phyloP scores from a whole-genome alignment of 2,329 filamentous ascomycete genomes.

The Pseudopyrenochaeta lycopersici region DNA sequence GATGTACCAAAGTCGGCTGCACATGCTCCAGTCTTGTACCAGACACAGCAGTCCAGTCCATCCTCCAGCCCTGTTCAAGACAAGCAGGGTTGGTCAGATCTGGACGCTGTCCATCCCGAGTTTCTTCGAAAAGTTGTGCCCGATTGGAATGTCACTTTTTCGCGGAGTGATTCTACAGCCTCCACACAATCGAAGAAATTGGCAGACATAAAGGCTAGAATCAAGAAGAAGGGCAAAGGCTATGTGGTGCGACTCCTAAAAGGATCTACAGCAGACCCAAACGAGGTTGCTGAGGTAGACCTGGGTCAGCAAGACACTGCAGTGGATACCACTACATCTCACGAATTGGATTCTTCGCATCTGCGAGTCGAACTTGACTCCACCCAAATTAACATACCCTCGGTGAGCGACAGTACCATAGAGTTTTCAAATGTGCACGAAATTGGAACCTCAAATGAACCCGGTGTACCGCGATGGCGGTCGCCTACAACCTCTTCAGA shows the following conservation, averaged over 20 bases:
- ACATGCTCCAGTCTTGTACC: constrained; percentile 25
- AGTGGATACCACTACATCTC: constrained; percentile 3
- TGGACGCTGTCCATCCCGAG: constrained; percentile 37
- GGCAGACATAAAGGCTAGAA: constrained; percentile 41
- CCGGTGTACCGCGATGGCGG: constrained; percentile 15
- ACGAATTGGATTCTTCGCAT: constrained; percentile 29
- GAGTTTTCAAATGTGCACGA: constrained; percentile 24
- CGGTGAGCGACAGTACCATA: not conserved
- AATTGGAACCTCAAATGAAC: constrained; percentile 36
- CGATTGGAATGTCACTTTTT: constrained; percentile 40
- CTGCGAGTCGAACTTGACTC: constrained; percentile 30
- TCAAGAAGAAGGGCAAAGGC: constrained; percentile 45
- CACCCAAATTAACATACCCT: not conserved
- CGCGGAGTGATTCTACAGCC: constrained; percentile 34
- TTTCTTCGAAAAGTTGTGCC: constrained; percentile 42
- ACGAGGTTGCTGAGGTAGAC: constrained; percentile 40
- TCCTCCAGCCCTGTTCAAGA: constrained; percentile 35
- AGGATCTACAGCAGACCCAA: constrained; percentile 29
- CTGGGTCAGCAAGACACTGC: constrained; percentile 18
- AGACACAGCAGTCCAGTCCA: constrained; percentile 33
- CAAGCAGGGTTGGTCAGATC: constrained; percentile 38
- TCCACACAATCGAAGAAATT: constrained; percentile 36
- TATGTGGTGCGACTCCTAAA: constrained; percentile 43
- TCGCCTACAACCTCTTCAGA: not conserved
- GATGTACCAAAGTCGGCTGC: constrained; percentile 24